Conservation (phyloP, 352 stramenopile species). For the Pythium brachiatum region DNA sequence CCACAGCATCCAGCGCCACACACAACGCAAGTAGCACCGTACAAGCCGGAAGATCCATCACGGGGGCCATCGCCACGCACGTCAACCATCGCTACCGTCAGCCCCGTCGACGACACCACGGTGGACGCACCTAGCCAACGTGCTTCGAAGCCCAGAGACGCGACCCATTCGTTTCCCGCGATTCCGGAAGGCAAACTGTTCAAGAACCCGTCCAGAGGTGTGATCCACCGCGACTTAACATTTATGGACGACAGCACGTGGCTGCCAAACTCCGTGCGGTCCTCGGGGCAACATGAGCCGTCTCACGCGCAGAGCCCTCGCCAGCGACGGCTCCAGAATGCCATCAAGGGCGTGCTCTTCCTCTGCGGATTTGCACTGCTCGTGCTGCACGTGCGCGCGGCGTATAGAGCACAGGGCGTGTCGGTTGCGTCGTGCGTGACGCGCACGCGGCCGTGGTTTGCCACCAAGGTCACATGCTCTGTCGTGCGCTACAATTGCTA, state of each 20-base stretch:
- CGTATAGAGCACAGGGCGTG: conserved; percentile 1
- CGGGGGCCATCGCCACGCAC: too few relatives aligned
- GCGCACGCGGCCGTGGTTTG: conserved; percentile 38
- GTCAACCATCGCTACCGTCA: too few relatives aligned
- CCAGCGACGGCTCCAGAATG: not conserved
- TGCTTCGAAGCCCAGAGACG: too few relatives aligned
- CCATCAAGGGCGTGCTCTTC: conserved; percentile 7
- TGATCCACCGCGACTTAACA: not conserved
- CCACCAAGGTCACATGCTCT: conserved; percentile 26
- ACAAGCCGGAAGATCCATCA: too few relatives aligned
- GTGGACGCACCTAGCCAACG: too few relatives aligned
- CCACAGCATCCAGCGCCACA: not conserved
- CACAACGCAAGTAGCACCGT: too few relatives aligned
- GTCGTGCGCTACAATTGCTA: conserved; percentile 24
- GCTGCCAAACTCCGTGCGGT: too few relatives aligned
- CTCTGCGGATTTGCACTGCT: conserved; percentile 14
- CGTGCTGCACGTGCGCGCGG: conserved; percentile 18
- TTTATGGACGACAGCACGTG: conserved; percentile 12
- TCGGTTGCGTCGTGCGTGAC: conserved; percentile 25
- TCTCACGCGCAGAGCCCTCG: not conserved
- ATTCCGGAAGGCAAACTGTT: conserved; percentile 2
- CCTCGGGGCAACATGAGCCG: too few relatives aligned
- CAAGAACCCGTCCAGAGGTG: not conserved
- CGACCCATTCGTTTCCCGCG: not conserved
- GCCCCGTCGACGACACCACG: too few relatives aligned